Conservation (phyloP, 768 basidiomycete species). For the Lactarius sp. region DNA sequence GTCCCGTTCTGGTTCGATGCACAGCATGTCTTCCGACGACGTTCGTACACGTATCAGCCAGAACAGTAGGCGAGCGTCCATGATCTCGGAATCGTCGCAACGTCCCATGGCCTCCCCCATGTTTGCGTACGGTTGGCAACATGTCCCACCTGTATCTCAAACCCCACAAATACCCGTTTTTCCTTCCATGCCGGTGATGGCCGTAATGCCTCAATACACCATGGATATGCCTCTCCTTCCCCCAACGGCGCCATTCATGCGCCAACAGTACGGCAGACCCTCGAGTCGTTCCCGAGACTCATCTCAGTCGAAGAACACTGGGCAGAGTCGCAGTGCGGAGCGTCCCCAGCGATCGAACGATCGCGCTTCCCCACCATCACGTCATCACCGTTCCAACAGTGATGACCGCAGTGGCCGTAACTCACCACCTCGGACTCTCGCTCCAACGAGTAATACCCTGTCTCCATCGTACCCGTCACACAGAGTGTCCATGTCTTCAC, state of each 20-base stretch:
- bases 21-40: conserved; percentile 22
- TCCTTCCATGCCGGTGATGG: conserved; percentile 18
- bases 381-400: conserved; percentile 23
- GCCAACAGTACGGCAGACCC: conserved; percentile 17
- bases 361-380: conserved; percentile 7
- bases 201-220: conserved; percentile 21
- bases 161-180: conserved; percentile 18
- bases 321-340: conserved; percentile 21
- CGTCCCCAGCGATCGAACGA: conserved; percentile 8
- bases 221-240: conserved; percentile 28
- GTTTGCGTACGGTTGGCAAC: conserved; percentile 16
- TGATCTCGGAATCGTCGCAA: conserved; percentile 20
- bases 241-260: conserved; percentile 27
- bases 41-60: conserved; percentile 4
- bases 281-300: conserved; percentile 15
- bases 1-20: conserved; percentile 14
- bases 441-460: not conserved
- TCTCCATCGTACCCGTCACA: not conserved
- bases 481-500: not conserved
- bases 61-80: conserved; percentile 18
- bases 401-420: conserved; percentile 15
- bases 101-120: conserved; percentile 8
- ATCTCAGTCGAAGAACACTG: conserved; percentile 1
- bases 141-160: conserved; percentile 15
- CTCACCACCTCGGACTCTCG: not conserved